Percentiles rank a stretch among this genome's conserved stretches.
phyloP scores from a whole-genome alignment of 768 basidiomycete species.

The Suillus luteus region DNA sequence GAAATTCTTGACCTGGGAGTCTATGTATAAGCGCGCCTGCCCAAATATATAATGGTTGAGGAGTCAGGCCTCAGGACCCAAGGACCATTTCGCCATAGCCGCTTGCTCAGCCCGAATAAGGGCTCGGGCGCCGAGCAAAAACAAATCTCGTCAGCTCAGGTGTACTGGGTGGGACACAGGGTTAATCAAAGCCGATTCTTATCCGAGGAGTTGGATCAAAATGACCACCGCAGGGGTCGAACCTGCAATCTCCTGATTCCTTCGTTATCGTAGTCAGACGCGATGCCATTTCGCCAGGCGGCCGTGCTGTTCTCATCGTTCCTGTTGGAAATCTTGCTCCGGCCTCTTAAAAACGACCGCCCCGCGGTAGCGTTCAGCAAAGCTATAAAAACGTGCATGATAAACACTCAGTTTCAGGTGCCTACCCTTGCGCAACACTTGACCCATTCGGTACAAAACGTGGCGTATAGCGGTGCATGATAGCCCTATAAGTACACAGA shows the following conservation, averaged over 20 bases:
- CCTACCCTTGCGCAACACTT: neutral
- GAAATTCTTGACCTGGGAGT: neutral
- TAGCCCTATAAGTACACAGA: neutral
- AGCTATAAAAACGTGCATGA: neutral
- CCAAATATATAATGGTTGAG: neutral
- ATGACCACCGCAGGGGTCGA: conserved; percentile 89
- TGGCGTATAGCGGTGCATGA: neutral
- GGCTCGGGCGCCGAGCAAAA: neutral
- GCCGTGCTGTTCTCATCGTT: conserved; percentile 36
- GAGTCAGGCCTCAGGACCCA: neutral
- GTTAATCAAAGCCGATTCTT: neutral
- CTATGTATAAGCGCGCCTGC: neutral
- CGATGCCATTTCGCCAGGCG: conserved; percentile 94
- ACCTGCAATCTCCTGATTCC: conserved; percentile 90
- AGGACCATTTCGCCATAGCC: neutral
- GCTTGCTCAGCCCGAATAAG: neutral
- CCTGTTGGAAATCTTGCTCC: neutral
- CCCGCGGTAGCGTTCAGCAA: neutral
- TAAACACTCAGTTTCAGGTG: neutral
- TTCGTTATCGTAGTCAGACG: conserved; percentile 78
- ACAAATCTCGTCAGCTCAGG: neutral
- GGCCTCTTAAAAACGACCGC: neutral
- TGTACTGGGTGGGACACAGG: neutral
- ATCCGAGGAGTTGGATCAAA: conserved; percentile 5
- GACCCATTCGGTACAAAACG: neutral